Base-by-base conservation (phyloP, 108 stramenopile species). In the Skeletonema marinoi region DNA sequence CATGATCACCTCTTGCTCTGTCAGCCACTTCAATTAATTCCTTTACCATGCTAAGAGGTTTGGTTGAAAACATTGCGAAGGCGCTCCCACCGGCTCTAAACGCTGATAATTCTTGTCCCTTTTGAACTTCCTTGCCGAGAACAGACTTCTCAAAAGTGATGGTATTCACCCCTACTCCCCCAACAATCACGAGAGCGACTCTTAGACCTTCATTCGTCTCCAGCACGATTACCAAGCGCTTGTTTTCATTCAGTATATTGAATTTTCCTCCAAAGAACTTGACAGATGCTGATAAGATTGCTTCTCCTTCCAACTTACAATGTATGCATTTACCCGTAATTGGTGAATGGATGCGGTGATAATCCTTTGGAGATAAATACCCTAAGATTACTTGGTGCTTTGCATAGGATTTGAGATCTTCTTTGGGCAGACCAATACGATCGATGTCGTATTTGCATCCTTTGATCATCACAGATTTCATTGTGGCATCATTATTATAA, bases 251-350 rank as follows among this genome's bases (percentile, higher is more conserved):
- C 32, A 83, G 41, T 30, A 83, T 38, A 30, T 83, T 83, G 68
- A 83, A 83, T 70, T 79, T 79, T 2, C 82, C 82, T 7, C 68
- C 82, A 61, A 84, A 84, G 75, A 84, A 84, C 64, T 84, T 84
- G 19, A 84, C 83, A 21, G 83, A 84, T 41, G 83, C 83, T 4
- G 83, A 84, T 31, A 32, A 33, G 31, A 36, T 32, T 33, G 71
- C 58, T 11, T 19, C 38, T 39, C 83, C 83, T 75, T 84, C 83
- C 79, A 84, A 48, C 60, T 75, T 65, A 48, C 74, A 80, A 65
- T 84, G 70, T 6, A 80, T 63, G 46, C 67, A 63, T 68, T 76
- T 84, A 66, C 83, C 83, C 42, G 38, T 21, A 46, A 84, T 80
- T 29, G 83, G 83, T n/a, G 78, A 65, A 59, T 84, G 83, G 4